Evolutionary conservation across 805 yeast genomes (phyloP).

Genomic region (Saturnispora saitoi): DNA sequence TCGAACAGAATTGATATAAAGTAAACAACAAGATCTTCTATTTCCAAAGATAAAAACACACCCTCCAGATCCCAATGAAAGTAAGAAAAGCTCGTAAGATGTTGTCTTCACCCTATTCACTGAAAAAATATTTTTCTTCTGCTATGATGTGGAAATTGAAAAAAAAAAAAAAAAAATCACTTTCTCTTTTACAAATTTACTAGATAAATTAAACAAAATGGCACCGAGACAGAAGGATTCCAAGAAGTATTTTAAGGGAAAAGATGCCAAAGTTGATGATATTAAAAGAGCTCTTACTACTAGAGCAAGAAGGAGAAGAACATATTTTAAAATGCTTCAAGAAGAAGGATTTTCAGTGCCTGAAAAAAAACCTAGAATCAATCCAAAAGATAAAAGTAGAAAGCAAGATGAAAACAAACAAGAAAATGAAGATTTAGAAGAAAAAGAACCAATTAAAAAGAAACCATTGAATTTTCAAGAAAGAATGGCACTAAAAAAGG

Average conservation of each 20-base stretch:
- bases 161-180: neutral
- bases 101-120: neutral
- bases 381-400: conserved; percentile 14
- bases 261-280: conserved; percentile 39
- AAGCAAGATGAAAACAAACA: conserved; percentile 8
- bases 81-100: neutral
- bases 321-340: conserved; percentile 70
- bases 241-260: conserved; percentile 18
- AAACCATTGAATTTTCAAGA: conserved; percentile 35
- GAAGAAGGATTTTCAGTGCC: conserved; percentile 57
- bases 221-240: neutral
- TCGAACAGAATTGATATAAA: neutral
- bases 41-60: neutral
- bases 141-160: neutral
- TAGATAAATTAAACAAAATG: neutral
- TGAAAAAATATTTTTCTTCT: neutral
- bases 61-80: neutral
- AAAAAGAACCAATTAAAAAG: conserved; percentile 27
- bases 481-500: conserved; percentile 37
- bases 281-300: conserved; percentile 72
- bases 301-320: conserved; percentile 71
- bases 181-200: neutral
- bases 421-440: neutral
- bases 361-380: conserved; percentile 23
- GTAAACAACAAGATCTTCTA: neutral